Percentiles rank a stretch among this genome's conserved stretches.
Conservation (phyloP, 768 basidiomycete genomes). For the Clavulina sp. region DNA sequence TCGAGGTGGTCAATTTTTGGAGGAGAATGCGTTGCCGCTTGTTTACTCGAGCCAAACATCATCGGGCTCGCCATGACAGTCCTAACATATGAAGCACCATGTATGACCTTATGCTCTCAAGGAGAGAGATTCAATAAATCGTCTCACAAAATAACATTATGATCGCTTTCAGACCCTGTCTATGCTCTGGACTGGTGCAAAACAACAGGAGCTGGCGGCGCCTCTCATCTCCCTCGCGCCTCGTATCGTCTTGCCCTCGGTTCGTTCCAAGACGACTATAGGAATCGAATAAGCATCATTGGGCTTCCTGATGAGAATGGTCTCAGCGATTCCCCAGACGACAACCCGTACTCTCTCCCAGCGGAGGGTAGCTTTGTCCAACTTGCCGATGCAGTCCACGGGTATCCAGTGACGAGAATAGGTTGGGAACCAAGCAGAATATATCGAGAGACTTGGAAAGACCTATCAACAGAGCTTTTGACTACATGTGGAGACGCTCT, state of each 20-base stretch:
- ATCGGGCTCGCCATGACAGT: too few species aligned
- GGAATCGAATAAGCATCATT: constrained; percentile 63
- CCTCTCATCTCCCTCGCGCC: constrained; percentile 34
- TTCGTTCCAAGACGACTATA: constrained; percentile 70
- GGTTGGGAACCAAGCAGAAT: constrained; percentile 78
- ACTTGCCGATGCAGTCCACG: constrained; percentile 66
- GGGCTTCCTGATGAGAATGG: constrained; percentile 73
- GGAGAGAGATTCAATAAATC: too few species aligned
- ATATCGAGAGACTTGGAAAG: constrained; percentile 51
- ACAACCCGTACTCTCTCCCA: constrained; percentile 21
- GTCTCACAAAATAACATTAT: too few species aligned
- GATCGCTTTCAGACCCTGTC: constrained; percentile 61
- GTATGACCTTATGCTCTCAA: too few species aligned
- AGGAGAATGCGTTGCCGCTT: too few species aligned
- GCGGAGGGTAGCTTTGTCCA: constrained; percentile 53
- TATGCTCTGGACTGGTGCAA: constrained; percentile 83
- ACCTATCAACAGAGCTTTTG: constrained; percentile 49
- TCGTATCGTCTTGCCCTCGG: constrained; percentile 74
- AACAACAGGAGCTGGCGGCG: constrained; percentile 50
- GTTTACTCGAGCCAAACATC: too few species aligned
- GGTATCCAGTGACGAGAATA: constrained; percentile 84
- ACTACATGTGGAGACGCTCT: constrained; percentile 91
- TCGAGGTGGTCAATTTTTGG: too few species aligned
- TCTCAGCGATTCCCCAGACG: constrained; percentile 50
- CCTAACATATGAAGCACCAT: too few species aligned